Base-by-base conservation (phyloP, 306 rosid species). In the Medicago lupulina region DNA sequence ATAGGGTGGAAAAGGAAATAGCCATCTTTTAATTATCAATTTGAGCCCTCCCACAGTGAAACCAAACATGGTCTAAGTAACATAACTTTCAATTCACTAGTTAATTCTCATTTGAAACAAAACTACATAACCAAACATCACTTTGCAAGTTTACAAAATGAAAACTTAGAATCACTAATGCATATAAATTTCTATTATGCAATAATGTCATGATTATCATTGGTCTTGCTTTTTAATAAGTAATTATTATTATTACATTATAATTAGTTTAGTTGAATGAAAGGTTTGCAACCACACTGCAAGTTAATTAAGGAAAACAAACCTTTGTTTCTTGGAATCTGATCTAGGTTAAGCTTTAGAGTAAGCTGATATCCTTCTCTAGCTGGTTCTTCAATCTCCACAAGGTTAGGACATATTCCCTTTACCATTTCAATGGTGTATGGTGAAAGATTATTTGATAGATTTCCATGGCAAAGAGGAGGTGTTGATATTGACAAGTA, bases 401-500 rank as follows among this genome's bases (percentile, higher is more conserved):
- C 81, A 73, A 80, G 85, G 19, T 81, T 80, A 21, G 91, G 82
- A 80, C 85, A 76, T 19, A 86, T 83, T 39, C 78, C 85, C 81
- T 88, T 86, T 12, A 89, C 83, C 89, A 75, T 86, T 84, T 92
- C 83, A n/a, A 62, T 83, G 43, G 96, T 83, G 78, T 68, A 25
- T 0, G 77, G 71, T 0, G 97, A 86, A 71, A 90, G 72, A 67
- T 83, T 81, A 53, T 76, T 62, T 68, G 83, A 71, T 34, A 80
- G 79, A 40, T 44, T 67, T 68, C 89, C 96, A 62, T 85, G 88
- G 81, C 88, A 86, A 53, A 95, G 86, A 36, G 86, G 71, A 25
- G 93, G 90, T 40, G 86, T 84, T 47, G 95, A 90, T 80, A 95
- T 86, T 67, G 97, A 95, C 89, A 92, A 54, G 85, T 84, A 89